phyloP scores from a whole-genome alignment of 768 basidiomycete genomes.

The Crassisporium funariophilum region DNA sequence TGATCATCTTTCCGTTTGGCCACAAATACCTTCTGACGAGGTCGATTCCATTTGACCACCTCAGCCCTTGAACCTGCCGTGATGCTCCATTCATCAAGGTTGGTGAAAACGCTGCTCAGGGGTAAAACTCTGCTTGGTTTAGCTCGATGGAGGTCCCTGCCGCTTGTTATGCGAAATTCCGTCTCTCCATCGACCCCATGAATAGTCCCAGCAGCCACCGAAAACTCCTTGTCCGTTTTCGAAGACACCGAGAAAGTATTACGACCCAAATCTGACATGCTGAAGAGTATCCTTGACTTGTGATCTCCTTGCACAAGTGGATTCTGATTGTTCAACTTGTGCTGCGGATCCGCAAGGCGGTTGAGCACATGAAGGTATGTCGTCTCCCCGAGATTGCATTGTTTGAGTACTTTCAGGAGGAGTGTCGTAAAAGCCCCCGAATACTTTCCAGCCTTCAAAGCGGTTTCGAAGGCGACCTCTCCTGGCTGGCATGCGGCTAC shows the following conservation, averaged over 20 bases:
- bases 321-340: neutral
- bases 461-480: neutral
- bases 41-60: neutral
- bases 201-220: constrained; percentile 1
- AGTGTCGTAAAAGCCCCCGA: neutral
- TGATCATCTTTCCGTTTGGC: neutral
- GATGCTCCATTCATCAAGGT: neutral
- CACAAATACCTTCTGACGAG: neutral
- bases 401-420: neutral
- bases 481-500: constrained; percentile 9
- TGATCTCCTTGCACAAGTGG: neutral
- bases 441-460: neutral
- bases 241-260: neutral
- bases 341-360: neutral
- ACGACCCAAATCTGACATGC: neutral
- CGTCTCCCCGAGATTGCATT: neutral
- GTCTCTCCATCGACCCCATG: neutral
- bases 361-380: neutral
- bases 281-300: neutral
- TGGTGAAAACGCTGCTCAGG: neutral
- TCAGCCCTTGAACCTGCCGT: neutral
- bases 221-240: neutral
- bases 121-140: neutral
- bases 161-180: neutral
- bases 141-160: neutral